Evolutionary conservation across 1,284 basidiomycete species (phyloP).

Genomic region (Golubevia pallescens): DNA sequence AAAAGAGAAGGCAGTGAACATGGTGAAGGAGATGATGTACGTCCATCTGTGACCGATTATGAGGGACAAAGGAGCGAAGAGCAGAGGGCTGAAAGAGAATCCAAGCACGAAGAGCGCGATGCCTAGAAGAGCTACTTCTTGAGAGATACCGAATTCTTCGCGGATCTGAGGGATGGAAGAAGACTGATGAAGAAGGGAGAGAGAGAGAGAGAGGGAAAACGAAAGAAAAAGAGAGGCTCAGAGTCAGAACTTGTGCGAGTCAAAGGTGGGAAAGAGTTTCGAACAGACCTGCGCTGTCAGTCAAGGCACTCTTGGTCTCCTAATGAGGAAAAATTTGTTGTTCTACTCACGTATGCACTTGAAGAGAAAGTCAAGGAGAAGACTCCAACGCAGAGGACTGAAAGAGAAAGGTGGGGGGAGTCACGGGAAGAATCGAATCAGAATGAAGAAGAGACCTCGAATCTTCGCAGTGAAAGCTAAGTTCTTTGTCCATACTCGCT

Average conservation of each 20-base stretch:
- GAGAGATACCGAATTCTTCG: slow-evolving; percentile 14
- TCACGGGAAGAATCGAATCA: too few species aligned
- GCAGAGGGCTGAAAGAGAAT: slow-evolving; percentile 13
- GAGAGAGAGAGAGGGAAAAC: too few species aligned
- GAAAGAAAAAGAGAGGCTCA: too few species aligned
- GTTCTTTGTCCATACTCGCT: neutral
- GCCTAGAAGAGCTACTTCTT: slow-evolving; percentile 23
- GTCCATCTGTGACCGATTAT: slow-evolving; percentile 26
- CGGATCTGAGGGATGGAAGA: slow-evolving; percentile 6
- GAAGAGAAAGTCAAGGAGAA: slow-evolving; percentile 27
- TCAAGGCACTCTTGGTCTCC: too few species aligned
- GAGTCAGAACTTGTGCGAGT: too few species aligned
- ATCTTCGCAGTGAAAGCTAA: too few species aligned
- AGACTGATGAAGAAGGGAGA: too few species aligned
- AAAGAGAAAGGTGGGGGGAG: too few species aligned
- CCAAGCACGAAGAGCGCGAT: slow-evolving; percentile 24
- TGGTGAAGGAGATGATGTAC: slow-evolving; percentile 22
- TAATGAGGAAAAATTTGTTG: too few species aligned
- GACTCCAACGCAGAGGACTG: slow-evolving; percentile 20
- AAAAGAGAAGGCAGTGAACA: slow-evolving; percentile 30
- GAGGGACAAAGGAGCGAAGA: slow-evolving; percentile 27
- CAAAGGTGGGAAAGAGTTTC: slow-evolving; percentile 17
- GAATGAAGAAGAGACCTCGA: too few species aligned
- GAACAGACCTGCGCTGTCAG: too few species aligned
- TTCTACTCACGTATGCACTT: slow-evolving; percentile 15